Evolutionary conservation across 345 rosid genomes (phyloP), one percentile per base, ranked within the genome.

Genomic region (Orychophragmus violaceus): DNA sequence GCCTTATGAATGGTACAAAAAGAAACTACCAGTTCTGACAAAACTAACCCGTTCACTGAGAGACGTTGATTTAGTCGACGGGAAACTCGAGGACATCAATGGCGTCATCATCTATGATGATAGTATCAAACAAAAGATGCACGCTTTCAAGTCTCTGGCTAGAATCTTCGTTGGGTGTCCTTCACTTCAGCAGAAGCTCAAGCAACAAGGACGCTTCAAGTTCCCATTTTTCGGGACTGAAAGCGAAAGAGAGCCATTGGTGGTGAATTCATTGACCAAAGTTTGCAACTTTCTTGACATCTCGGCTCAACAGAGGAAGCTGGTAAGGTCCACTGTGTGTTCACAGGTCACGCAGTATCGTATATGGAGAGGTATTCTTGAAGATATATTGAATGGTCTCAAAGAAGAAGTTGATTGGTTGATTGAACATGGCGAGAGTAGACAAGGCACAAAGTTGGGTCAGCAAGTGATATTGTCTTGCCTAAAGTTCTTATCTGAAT

Each of bases 251-350:
- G 85, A 82, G 69, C 78, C 84, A 23, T 21, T 86, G 66, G 19
- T 78, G 52, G 80, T 89, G 76, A 71, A 74, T 74, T 80, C 93
- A 4, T 76, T 92, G 57, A 80, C 89, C 8, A 79, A 68, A 69
- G 82, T 86, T 16, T 55, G 85, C 50, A 70, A 82, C 71, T 67
- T 78, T 58, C 88, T 85, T 32, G 76, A 81, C 24, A 72, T 91
- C 52, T 76, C 95, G 9, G 86, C 92, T 2, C 98, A 87, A 49
- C 90, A 85, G 33, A 71, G 85, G 83, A 85, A 91, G 76, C 53
- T 70, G 13, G 94, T 86, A 63, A 81, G 95, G 12, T 27, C 59
- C 39, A 32, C 77, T 0, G 74, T 92, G 7, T 79, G 88, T 72
- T 81, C 87, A 5, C 96, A 83, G 79, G 89, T 92, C 16, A 87